A percentile compares a stretch with the other conserved stretches of the same genome.
These are phyloP conservation scores for Camellia oleifera DNA, from an alignment of 179 eudicot genomes.

Conservation along the genomic window DNA sequence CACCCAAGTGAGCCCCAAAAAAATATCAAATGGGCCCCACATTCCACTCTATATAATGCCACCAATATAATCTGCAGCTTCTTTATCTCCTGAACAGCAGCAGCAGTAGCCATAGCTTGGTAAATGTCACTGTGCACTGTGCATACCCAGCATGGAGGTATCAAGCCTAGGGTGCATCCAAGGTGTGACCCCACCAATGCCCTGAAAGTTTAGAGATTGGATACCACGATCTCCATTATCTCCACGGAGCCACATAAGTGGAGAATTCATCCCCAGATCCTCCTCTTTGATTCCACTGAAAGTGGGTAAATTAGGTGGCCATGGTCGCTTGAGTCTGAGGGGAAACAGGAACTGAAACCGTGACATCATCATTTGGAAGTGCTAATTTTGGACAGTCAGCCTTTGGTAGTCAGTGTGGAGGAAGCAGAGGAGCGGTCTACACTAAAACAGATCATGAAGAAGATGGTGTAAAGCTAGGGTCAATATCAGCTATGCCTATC, in stretches of 20 bases:
- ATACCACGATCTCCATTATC: constrained; percentile 35
- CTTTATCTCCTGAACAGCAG: constrained; percentile 47
- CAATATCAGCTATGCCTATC: too few species aligned
- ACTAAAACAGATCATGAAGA: too few species aligned
- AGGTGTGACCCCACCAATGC: constrained; percentile 46
- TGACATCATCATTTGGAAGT: too few species aligned
- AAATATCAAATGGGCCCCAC: too few species aligned
- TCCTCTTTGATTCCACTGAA: constrained; percentile 43
- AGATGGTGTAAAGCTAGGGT: too few species aligned
- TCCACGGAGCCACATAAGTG: constrained; percentile 52
- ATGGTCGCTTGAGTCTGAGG: constrained; percentile 65
- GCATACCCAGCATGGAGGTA: constrained; percentile 45
- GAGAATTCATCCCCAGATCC: constrained; percentile 44
- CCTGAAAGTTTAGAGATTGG: constrained; percentile 57
- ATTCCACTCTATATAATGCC: too few species aligned
- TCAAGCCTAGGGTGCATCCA: constrained; percentile 60
- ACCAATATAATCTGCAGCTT: too few species aligned
- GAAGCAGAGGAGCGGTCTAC: too few species aligned
- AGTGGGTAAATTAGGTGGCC: constrained; percentile 58
- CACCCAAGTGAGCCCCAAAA: too few species aligned
- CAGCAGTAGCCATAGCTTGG: constrained; percentile 57
- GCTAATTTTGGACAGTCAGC: too few species aligned
- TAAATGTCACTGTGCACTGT: constrained; percentile 33
- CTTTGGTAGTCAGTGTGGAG: too few species aligned
- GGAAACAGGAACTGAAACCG: constrained; percentile 33